These are phyloP conservation scores for Solanum ahanhuiri DNA, from an alignment of 257 asterid species.

Conservation along the genomic window DNA sequence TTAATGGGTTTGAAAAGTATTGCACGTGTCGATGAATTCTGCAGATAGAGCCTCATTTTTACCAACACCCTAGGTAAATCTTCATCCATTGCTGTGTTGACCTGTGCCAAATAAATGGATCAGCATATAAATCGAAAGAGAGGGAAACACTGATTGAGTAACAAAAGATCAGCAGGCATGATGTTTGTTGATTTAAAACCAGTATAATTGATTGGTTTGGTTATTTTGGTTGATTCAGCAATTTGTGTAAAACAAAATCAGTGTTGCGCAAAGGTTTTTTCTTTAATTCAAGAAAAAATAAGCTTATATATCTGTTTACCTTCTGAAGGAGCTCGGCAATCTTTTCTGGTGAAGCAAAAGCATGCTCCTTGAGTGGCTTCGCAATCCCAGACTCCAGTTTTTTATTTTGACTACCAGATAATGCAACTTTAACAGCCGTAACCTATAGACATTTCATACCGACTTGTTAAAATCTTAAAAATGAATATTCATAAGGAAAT, in stretches of 20 bases:
- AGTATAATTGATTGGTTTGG: not conserved
- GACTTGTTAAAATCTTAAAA: not conserved
- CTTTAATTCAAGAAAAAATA: not conserved
- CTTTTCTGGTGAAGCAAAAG: slow-evolving; percentile 91
- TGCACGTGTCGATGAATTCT: slow-evolving; percentile 83
- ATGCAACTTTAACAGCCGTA: slow-evolving; percentile 86
- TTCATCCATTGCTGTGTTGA: slow-evolving; percentile 57
- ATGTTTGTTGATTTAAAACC: not conserved
- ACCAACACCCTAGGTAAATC: slow-evolving; percentile 71
- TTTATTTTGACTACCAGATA: slow-evolving; percentile 52
- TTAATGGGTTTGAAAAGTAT: slow-evolving; percentile 93
- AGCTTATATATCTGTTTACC: slow-evolving; percentile 32
- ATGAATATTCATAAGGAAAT: not conserved
- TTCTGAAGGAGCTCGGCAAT: slow-evolving; percentile 78
- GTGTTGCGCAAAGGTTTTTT: not conserved
- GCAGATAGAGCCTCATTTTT: slow-evolving; percentile 98
- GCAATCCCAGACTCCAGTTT: slow-evolving; percentile 48
- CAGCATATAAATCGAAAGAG: not conserved
- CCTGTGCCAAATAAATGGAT: slow-evolving; percentile 32
- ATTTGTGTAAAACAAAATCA: not conserved
- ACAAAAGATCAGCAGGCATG: not conserved
- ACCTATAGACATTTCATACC: slow-evolving; percentile 39
- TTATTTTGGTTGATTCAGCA: not conserved
- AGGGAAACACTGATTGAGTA: not conserved
- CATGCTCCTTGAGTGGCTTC: slow-evolving; percentile 86